Base-by-base conservation (phyloP, 106 monocot genomes). In the Acorus calamus region DNA sequence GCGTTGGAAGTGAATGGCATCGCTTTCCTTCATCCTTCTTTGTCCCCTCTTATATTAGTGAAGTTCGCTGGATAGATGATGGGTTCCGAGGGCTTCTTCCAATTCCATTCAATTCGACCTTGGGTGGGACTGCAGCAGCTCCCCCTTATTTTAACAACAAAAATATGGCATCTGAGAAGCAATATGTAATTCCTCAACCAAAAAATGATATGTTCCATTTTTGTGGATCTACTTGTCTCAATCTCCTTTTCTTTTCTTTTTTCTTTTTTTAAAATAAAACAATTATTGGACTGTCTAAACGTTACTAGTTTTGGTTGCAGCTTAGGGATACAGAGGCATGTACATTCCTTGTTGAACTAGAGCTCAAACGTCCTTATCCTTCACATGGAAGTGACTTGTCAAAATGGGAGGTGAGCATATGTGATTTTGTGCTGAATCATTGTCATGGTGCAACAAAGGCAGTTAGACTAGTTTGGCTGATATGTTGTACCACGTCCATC, bases 1-100 rank as follows among this genome's bases (percentile, higher is more conserved):
- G 98, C 76, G 85, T 99, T 52, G 98, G 98, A 75, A 92, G 98
- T 67, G 98, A 99, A 58, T 92, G 92, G 98, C 98, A 99, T 66
- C 92, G 98, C 2, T 99, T 76, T 56, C 98, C 92, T 10, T 99
- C 98, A 2, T 92, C 98, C 3, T 99, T 99, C 63, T 92, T 99
- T 66, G 64, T 98, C 51, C 98, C 92, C 4, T 75, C 85, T 6
- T 88, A 78, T 64, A 55, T 99, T 41, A 63, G 73, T 9, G 83
- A 92, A 78, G 92, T 99, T 44, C 80, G 77, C 67, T 99, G 92
- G 98, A 73, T 92, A 48, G 86, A 99, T 71, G 98, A 99, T 57
- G 98, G 92, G 10, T 99, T 99, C 62, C 69, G 77, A 65, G 88
- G 92, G 56, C 92, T 99, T 67, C 88, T 92, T 77, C 92, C 98